These are phyloP conservation scores for Vigna unguiculata DNA, from an alignment of 306 rosid species.

Conservation along the genomic window DNA sequence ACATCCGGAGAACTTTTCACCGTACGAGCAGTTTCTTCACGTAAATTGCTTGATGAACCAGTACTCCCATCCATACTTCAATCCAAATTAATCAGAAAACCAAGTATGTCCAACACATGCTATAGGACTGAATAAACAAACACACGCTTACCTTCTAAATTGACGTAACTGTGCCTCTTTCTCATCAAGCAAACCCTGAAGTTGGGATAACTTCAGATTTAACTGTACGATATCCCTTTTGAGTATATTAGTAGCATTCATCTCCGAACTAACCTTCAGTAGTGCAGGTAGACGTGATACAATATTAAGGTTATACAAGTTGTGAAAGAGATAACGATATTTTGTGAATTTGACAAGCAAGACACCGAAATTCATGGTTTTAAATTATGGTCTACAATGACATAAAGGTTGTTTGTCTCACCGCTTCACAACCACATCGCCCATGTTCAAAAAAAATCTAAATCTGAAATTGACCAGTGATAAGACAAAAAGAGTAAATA, in stretches of 20 bases:
- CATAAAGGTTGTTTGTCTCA: neutral
- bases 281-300: slow-evolving; percentile 82
- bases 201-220: slow-evolving; percentile 77
- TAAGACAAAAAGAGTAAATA: too few relatives aligned
- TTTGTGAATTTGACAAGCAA: slow-evolving; percentile 5
- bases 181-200: slow-evolving; percentile 83
- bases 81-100: slow-evolving; percentile 42
- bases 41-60: slow-evolving; percentile 56
- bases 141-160: slow-evolving; percentile 65
- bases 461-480: neutral
- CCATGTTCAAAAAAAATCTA: neutral
- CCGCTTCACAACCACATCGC: neutral
- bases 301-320: slow-evolving; percentile 60
- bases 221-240: slow-evolving; percentile 78
- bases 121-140: slow-evolving; percentile 13
- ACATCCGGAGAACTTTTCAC: slow-evolving; percentile 57
- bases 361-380: neutral
- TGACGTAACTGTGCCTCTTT: slow-evolving; percentile 74
- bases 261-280: slow-evolving; percentile 84
- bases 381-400: neutral
- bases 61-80: slow-evolving; percentile 61
- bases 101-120: neutral
- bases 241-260: slow-evolving; percentile 68
- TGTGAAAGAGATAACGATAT: slow-evolving; percentile 15
- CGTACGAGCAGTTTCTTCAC: slow-evolving; percentile 58